Evolutionary conservation across 2,329 filamentous ascomycete genomes (phyloP), one percentile per base, ranked within the genome.

Genomic region (Trichoderma oligosporum): DNA sequence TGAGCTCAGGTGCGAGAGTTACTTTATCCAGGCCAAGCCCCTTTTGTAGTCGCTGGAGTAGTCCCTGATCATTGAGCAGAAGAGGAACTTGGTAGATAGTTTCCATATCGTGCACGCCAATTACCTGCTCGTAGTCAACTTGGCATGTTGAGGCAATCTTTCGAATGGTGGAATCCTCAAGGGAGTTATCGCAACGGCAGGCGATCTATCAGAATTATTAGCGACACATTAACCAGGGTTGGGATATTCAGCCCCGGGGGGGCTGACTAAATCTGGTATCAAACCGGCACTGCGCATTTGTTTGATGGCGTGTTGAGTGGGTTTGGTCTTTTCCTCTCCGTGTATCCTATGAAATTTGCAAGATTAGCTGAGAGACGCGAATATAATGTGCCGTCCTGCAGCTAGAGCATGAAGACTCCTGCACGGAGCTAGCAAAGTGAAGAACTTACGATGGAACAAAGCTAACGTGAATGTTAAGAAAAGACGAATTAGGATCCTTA

Each of bases 21-120:
- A 86, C 67, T 16, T 75, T 70, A 60, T 88, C 81, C 9, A 96
- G 80, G 33, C 81, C 78, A 29, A 97, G 78, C 16, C 84, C 79
- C 16, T 80, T 74, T 35, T 79, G 80, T 55, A 97, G 77, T n/a
- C 84, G 81, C 11, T 78, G 72, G 7, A 93, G 76, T 2, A 97
- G 78, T 22, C 85, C 83, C 74, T 97, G 90, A 64, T 91, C 81
- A 65, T 93, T 83, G 12, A 97, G 85, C 22, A 97, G 87, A n/a
- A 97, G 79, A 1, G 94, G 94, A 2, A 97, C 93, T 63, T 96
- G 92, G 74, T 99, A 99, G 52, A 89, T 95, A 11, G 91, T 91
- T 18, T 86, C 80, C 73, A 97, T 90, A 71, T 97, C 88, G 64
- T 88, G 87, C 9, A 99, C 92, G n/a, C 84, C 88, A 61, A 97